Evolutionary conservation across 1,284 basidiomycete species (phyloP).

Genomic region (Microbotryum scabiosae): DNA sequence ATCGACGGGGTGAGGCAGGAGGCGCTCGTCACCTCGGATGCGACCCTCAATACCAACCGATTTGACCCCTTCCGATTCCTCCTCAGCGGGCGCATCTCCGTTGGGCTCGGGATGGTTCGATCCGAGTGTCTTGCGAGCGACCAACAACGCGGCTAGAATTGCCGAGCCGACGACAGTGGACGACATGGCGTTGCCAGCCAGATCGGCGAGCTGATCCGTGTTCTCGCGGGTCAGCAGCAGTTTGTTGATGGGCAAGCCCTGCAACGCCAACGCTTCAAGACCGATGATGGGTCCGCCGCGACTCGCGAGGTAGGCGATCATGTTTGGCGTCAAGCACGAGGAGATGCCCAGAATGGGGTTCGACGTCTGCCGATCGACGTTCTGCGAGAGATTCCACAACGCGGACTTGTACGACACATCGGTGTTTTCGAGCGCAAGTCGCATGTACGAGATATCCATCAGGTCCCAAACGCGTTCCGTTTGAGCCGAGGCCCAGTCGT

Average conservation of each 20-base stretch:
- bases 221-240: slow-evolving; percentile 83
- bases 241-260: slow-evolving; percentile 85
- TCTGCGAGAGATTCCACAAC: slow-evolving; percentile 97
- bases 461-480: slow-evolving; percentile 91
- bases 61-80: slow-evolving; percentile 46
- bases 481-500: slow-evolving; percentile 81
- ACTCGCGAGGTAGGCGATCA: slow-evolving; percentile 93
- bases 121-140: slow-evolving; percentile 58
- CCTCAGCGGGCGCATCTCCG: slow-evolving; percentile 53
- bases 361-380: slow-evolving; percentile 50
- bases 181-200: slow-evolving; percentile 95
- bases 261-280: slow-evolving; percentile 82
- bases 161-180: slow-evolving; percentile 89
- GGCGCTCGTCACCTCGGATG: slow-evolving; percentile 61
- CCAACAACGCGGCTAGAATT: slow-evolving; percentile 70
- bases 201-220: slow-evolving; percentile 85
- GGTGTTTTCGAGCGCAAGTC: slow-evolving; percentile 67
- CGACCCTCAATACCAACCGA: slow-evolving; percentile 50
- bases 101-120: slow-evolving; percentile 47
- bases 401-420: slow-evolving; percentile 53
- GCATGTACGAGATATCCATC: slow-evolving; percentile 80
- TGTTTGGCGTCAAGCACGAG: slow-evolving; percentile 80
- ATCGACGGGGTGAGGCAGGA: slow-evolving; percentile 57
- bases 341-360: slow-evolving; percentile 21
- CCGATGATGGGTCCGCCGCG: slow-evolving; percentile 95